phyloP scores from a whole-genome alignment of 257 asterid genomes.

The Dorcoceras hygrometricum region DNA sequence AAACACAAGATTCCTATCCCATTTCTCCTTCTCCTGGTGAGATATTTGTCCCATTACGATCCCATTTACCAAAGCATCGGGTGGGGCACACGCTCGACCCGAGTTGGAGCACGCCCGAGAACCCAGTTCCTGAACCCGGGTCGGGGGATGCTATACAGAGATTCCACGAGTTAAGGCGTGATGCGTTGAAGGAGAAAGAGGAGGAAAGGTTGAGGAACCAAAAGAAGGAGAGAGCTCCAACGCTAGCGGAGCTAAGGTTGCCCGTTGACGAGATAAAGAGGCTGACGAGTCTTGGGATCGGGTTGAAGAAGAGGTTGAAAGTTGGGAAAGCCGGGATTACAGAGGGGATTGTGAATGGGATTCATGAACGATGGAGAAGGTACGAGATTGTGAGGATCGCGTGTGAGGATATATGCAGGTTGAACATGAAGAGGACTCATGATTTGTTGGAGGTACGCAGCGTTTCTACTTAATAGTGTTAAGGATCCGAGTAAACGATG shows the following conservation, averaged over 20 bases:
- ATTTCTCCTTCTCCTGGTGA: conserved; percentile 62
- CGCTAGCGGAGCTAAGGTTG: conserved; percentile 80
- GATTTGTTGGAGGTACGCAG: conserved; percentile 74
- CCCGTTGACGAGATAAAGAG: conserved; percentile 62
- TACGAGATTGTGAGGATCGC: conserved; percentile 70
- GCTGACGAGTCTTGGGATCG: conserved; percentile 64
- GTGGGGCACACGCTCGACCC: conserved; percentile 93
- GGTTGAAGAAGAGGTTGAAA: conserved; percentile 64
- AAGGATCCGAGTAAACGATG: not conserved
- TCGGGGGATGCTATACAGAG: conserved; percentile 65
- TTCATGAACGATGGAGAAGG: conserved; percentile 96
- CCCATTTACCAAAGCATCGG: conserved; percentile 63
- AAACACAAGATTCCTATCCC: conserved; percentile 16
- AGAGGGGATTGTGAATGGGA: conserved; percentile 94
- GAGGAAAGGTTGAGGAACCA: conserved; percentile 58
- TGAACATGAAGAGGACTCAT: conserved; percentile 99
- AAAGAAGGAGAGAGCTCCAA: conserved; percentile 46
- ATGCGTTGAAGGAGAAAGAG: conserved; percentile 56
- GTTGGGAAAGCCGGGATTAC: conserved; percentile 90
- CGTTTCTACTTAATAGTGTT: conserved; percentile 3
- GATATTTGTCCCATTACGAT: conserved; percentile 75
- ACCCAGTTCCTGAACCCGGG: conserved; percentile 80
- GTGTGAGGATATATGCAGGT: conserved; percentile 80
- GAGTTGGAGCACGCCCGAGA: conserved; percentile 95
- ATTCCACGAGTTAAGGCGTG: conserved; percentile 55